A percentile compares a stretch with the other conserved stretches of the same genome.
Conservation (phyloP, 169 alveolate species). For the Plasmodium knowlesi region DNA sequence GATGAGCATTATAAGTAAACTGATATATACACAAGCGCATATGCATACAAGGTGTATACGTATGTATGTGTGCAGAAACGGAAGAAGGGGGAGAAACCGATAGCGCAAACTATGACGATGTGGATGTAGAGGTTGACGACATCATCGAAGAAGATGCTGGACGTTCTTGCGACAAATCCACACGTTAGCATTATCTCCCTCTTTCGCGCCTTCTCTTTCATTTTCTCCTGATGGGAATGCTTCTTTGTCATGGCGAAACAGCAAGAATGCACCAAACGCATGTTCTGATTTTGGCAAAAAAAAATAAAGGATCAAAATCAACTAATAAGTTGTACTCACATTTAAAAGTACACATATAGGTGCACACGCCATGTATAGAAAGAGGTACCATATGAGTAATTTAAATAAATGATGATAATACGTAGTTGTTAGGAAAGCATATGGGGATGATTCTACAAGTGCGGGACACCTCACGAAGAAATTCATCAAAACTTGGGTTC, state of each 20-base stretch:
- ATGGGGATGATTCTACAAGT: not conserved
- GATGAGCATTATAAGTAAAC: not conserved
- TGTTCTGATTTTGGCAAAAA: not conserved
- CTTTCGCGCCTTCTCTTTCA: not conserved
- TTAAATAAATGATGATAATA: not conserved
- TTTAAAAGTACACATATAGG: not conserved
- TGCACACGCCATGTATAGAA: not conserved
- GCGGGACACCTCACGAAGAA: not conserved
- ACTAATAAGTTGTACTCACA: not conserved
- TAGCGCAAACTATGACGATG: too few species aligned
- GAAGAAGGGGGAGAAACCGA: not conserved
- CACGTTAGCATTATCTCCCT: not conserved
- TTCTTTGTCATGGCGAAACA: not conserved
- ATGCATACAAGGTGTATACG: not conserved
- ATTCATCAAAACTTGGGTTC: not conserved
- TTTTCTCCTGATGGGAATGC: not conserved
- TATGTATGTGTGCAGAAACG: not conserved
- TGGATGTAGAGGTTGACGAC: not conserved
- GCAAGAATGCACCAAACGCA: not conserved
- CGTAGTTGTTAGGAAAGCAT: not conserved
- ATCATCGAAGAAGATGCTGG: not conserved
- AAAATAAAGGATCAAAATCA: not conserved
- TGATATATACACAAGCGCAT: slow-evolving; percentile 7
- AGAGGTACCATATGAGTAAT: not conserved
- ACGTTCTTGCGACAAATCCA: not conserved